phyloP scores from a whole-genome alignment of 139 green algal species.

The Coelastrella sp. region DNA sequence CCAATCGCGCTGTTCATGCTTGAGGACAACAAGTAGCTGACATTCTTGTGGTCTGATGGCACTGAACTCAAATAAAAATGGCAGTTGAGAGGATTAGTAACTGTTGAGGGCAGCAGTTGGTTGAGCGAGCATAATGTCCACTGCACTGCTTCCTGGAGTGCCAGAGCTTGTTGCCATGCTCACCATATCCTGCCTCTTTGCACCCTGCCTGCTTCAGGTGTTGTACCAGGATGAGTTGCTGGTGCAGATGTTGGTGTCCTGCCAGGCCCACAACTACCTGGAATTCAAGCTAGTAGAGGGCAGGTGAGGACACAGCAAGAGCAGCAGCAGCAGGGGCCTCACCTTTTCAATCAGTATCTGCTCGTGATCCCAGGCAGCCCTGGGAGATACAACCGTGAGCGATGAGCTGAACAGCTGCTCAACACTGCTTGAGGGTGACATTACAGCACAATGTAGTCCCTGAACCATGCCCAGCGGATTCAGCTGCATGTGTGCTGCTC shows the following conservation, averaged over 20 bases:
- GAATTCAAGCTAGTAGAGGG: constrained; percentile 88
- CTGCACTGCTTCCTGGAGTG: not conserved
- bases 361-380: not conserved
- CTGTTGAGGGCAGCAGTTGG: not conserved
- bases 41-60: too few species aligned
- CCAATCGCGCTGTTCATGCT: not conserved
- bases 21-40: too few species aligned
- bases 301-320: constrained; percentile 50
- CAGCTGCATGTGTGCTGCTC: not conserved
- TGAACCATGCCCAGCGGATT: not conserved
- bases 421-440: too few species aligned
- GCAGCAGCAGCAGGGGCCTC: not conserved
- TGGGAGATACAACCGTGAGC: not conserved
- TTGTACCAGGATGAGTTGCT: constrained; percentile 78
- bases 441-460: not conserved
- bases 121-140: not conserved
- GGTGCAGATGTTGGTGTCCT: constrained; percentile 79
- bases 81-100: too few species aligned
- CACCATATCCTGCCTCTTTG: not conserved
- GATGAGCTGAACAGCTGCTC: too few species aligned
- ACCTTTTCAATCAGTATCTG: not conserved
- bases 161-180: not conserved
- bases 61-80: too few species aligned
- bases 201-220: constrained; percentile 61
- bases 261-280: constrained; percentile 85